Conservation (phyloP, 176 grass and related monocot species). For the Triticum timopheevii region DNA sequence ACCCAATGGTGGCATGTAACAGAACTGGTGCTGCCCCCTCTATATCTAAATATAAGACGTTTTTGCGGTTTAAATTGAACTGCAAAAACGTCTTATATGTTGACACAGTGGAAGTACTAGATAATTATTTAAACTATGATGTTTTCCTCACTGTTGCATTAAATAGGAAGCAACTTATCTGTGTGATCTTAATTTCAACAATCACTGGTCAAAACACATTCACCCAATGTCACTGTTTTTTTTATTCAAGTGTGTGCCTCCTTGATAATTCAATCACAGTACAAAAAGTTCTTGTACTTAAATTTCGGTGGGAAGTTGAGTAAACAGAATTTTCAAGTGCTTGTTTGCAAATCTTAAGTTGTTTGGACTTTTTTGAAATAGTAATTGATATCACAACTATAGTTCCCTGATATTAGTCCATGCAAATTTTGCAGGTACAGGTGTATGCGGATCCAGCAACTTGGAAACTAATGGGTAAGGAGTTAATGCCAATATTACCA, state of each 20-base stretch:
- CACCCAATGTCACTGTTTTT: neutral
- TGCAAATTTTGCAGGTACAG: conserved; percentile 4
- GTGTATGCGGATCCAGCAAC: conserved; percentile 12
- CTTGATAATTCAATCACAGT: neutral
- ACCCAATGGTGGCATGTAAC: neutral
- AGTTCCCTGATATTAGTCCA: neutral
- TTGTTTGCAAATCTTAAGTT: neutral
- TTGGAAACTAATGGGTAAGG: conserved; percentile 58
- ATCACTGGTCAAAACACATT: neutral
- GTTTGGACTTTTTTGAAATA: neutral
- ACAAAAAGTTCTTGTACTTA: neutral
- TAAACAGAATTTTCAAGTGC: neutral
- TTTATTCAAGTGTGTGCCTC: neutral
- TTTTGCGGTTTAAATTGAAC: no score
- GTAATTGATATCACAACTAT: neutral
- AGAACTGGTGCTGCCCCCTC: neutral
- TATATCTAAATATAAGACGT: no score
- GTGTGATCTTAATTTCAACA: neutral
- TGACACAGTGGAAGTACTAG: neutral
- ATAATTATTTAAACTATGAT: conserved; percentile 5
- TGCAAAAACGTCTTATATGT: no score
- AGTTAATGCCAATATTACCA: neutral
- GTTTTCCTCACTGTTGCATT: neutral
- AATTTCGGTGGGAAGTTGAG: neutral
- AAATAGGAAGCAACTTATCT: neutral